Percentiles rank a stretch among this genome's conserved stretches.
Conservation (phyloP, 179 eudicot genomes). For the Patellifolia procumbens region DNA sequence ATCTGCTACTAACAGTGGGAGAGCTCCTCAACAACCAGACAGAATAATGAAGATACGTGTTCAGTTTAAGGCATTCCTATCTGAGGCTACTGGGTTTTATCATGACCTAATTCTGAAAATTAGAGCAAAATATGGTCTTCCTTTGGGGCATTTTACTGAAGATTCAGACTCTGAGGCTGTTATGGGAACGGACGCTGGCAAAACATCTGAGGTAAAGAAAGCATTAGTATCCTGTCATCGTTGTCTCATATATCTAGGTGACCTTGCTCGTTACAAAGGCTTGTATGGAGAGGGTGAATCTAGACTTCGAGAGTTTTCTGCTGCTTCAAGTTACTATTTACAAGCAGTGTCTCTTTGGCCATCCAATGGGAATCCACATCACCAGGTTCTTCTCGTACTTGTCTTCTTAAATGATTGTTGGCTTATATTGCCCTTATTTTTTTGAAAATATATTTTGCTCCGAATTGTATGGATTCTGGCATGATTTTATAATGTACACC, state of each 20-base stretch:
- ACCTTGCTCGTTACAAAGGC: conserved; percentile 97
- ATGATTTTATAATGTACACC: conserved; percentile 10
- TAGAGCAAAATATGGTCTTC: conserved; percentile 77
- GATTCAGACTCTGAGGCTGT: conserved; percentile 52
- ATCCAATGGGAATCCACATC: conserved; percentile 94
- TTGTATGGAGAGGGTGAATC: conserved; percentile 88
- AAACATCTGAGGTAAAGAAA: conserved; percentile 62
- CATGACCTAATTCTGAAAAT: conserved; percentile 89
- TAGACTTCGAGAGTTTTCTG: conserved; percentile 82
- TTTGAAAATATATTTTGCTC: neutral
- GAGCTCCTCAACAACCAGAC: conserved; percentile 57
- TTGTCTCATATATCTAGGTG: conserved; percentile 92
- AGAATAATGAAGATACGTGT: conserved; percentile 67
- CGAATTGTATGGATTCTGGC: neutral
- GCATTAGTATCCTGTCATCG: conserved; percentile 89
- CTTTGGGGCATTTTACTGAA: conserved; percentile 61
- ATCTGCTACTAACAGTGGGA: conserved; percentile 54
- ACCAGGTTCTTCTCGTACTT: conserved; percentile 62
- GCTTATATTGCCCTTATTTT: neutral
- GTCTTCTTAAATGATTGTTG: neutral
- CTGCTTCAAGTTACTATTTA: conserved; percentile 89
- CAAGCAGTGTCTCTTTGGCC: conserved; percentile 93
- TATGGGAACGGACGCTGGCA: conserved; percentile 49
- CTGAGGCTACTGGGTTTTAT: conserved; percentile 95
- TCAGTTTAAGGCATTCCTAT: conserved; percentile 89